Evolutionary conservation across 2,329 filamentous ascomycete species (phyloP).

Genomic region (Alternaria triticina): DNA sequence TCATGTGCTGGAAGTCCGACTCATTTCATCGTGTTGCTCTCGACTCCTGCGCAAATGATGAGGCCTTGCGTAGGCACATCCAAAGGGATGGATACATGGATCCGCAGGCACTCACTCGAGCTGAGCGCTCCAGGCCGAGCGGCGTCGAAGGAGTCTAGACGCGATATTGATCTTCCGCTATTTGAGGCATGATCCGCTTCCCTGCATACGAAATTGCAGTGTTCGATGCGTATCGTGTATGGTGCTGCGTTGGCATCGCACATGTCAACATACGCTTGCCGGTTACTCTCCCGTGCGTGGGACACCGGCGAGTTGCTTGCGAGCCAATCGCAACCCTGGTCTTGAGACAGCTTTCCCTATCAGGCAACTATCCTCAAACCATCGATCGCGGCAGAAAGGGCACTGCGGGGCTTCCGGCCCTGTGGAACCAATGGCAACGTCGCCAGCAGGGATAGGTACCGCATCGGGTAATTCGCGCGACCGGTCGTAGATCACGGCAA

Average conservation of each 20-base stretch:
- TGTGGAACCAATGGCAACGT: neutral
- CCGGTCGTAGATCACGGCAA: neutral
- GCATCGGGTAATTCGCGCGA: neutral
- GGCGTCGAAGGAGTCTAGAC: neutral
- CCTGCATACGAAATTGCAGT: neutral
- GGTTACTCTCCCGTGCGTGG: neutral
- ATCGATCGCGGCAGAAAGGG: neutral
- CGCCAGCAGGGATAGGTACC: neutral
- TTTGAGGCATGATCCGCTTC: neutral
- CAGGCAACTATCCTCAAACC: neutral
- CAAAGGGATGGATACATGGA: neutral
- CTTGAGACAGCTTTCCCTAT: neutral
- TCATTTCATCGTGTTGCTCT: neutral
- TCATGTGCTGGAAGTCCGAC: neutral
- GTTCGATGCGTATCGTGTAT: neutral
- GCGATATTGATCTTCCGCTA: neutral
- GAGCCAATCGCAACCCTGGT: neutral
- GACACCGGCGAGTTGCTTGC: neutral
- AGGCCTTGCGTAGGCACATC: neutral
- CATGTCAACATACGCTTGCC: neutral
- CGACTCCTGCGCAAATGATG: neutral
- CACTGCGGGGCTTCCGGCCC: neutral
- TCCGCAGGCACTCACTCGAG: neutral
- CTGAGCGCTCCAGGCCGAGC: neutral
- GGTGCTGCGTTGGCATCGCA: neutral